Evolutionary conservation across 257 asterid species (phyloP), one percentile per base, ranked within the genome.

Genomic region (Linaria vulgaris): DNA sequence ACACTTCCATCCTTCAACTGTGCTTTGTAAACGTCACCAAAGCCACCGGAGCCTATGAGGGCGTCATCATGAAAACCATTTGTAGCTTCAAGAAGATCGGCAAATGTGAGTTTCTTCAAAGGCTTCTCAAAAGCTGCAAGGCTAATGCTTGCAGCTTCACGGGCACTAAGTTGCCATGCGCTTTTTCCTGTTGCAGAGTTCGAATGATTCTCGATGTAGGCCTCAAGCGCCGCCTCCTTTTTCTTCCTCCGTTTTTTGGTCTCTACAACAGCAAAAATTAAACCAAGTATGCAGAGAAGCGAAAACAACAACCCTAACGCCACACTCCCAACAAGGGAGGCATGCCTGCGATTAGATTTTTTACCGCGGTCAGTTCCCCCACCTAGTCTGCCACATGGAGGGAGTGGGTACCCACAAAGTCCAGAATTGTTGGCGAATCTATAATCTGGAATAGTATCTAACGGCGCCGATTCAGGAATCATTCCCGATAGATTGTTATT

Each of bases 21-120:
- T 5, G 98, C 98, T 66, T 74, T 83, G 81, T 88, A 91, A 53
- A 92, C 98, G 50, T 92, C 98, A 0, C 98, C 98, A 17, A 88
- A 92, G 15, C 98, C 98, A 37, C 98, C 98, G 0, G 96, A 86
- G 1, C 98, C 98, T 0, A 91, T 72, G 0, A 91, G 86, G 76
- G 83, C 77, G 43, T 86, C 91, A 15, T 70, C 74, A 56, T 86
- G 92, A 73, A 91, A 91, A 30, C 95, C 88, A 22, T 85, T 81
- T 1, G 98, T 91, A 67, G 98, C 95, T 60, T 86, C 96, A 0
- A 91, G 80, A 65, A 91, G 96, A 67, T 91, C 96, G 0, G 96
- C 96, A 58, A 91, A 88, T 1, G 98, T 91, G 39, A 91, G 95
- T 76, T 84, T 91, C 73, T 76, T 68, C 9, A 91, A 76, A 6